Conservation (phyloP, 129 eudicot species). For the Calendula officinalis region DNA sequence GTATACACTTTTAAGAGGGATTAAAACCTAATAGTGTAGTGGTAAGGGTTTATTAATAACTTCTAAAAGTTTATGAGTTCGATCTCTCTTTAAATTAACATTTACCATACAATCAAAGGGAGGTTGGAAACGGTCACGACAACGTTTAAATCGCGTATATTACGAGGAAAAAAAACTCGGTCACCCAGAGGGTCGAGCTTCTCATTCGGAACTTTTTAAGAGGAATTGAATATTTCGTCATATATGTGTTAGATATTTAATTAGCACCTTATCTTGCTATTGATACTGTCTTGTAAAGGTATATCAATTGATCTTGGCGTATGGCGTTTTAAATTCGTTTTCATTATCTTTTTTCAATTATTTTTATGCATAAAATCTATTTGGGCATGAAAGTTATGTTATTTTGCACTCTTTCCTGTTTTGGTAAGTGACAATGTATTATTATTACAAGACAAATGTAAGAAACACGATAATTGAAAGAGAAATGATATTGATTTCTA, state of each 20-base stretch:
- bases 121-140: too few relatives aligned
- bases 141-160: too few relatives aligned
- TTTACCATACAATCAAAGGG: too few relatives aligned
- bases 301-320: conserved; percentile 15
- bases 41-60: too few relatives aligned
- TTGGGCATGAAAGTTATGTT: not conserved
- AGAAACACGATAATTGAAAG: too few relatives aligned
- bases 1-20: too few relatives aligned
- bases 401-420: conserved; percentile 24
- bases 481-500: too few relatives aligned
- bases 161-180: too few relatives aligned
- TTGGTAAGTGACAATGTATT: conserved; percentile 12
- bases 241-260: conserved; percentile 18
- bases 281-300: conserved; percentile 25
- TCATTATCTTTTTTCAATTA: not conserved
- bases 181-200: too few relatives aligned
- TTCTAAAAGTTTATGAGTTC: too few relatives aligned
- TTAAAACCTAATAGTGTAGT: too few relatives aligned
- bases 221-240: conserved; percentile 14
- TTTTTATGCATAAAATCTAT: not conserved
- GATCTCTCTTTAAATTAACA: too few relatives aligned
- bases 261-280: conserved; percentile 25
- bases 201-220: conserved; percentile 20
- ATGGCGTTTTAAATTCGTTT: not conserved
- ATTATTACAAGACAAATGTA: conserved; percentile 12